Percentiles rank a stretch among this genome's conserved stretches.
Conservation (phyloP, 2,329 filamentous ascomycete genomes). For the Chrysosporium keratinophilum region DNA sequence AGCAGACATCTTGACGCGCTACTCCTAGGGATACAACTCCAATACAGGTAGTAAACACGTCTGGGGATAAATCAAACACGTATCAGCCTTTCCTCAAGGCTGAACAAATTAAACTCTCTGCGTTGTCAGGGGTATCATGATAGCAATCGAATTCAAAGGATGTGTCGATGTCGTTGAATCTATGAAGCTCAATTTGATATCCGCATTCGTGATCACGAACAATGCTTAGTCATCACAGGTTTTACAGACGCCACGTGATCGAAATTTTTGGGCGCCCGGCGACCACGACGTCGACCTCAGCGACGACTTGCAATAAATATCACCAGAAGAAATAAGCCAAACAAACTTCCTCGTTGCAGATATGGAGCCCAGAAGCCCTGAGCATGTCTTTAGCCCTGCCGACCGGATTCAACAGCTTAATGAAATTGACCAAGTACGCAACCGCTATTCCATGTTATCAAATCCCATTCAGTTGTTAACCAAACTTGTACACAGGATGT, state of each 20-base stretch:
- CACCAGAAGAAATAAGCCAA: too few species aligned
- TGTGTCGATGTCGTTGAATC: not conserved
- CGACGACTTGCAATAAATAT: too few species aligned
- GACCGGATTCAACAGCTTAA: slow-evolving; percentile 74
- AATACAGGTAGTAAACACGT: not conserved
- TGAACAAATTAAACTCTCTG: not conserved
- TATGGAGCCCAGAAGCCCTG: slow-evolving; percentile 20
- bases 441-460: not conserved
- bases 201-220: not conserved
- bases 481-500: slow-evolving; percentile 34
- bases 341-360: not conserved
- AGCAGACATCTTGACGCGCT: slow-evolving; percentile 32
- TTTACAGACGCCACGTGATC: too few species aligned
- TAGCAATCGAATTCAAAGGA: not conserved
- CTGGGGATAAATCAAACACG: not conserved
- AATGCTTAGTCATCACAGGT: not conserved
- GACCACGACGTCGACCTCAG: not conserved
- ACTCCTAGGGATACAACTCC: slow-evolving; percentile 1
- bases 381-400: slow-evolving; percentile 52
- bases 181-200: slow-evolving; percentile 5
- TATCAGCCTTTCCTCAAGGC: not conserved
- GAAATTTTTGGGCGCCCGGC: too few species aligned
- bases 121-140: slow-evolving; percentile 3
- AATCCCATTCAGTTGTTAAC: not conserved
- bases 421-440: slow-evolving; percentile 58